These are phyloP conservation scores for Tylopilus sp. DNA, from an alignment of 768 basidiomycete species.

Conservation along the genomic window DNA sequence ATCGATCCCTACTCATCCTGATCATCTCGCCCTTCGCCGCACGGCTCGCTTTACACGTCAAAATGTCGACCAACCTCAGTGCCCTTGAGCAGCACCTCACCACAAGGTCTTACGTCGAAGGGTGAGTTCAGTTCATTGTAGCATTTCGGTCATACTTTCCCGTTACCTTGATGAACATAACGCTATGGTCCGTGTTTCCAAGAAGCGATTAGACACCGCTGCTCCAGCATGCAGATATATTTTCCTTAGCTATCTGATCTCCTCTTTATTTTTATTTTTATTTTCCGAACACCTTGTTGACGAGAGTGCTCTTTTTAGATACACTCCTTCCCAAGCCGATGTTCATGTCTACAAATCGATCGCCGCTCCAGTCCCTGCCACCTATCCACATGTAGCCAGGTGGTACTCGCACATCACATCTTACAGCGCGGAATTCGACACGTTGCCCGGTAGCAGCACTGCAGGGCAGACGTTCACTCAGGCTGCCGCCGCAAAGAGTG, in stretches of 20 bases:
- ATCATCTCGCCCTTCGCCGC: constrained; percentile 19
- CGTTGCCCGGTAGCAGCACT: constrained; percentile 81
- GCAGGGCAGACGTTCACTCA: constrained; percentile 74
- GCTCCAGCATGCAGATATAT: constrained; percentile 68
- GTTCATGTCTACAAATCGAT: constrained; percentile 87
- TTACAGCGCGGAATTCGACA: constrained; percentile 70
- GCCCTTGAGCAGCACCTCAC: constrained; percentile 86
- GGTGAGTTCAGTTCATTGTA: constrained; percentile 53
- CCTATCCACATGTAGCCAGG: constrained; percentile 71
- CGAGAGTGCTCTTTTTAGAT: constrained; percentile 43
- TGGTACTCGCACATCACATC: constrained; percentile 97
- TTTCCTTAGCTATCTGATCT: constrained; percentile 72
- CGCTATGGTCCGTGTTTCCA: constrained; percentile 98
- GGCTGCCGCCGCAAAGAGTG: constrained; percentile 38
- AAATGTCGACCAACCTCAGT: constrained; percentile 64
- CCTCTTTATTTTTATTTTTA: constrained; percentile 6
- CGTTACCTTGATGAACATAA: constrained; percentile 56
- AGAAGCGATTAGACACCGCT: constrained; percentile 93
- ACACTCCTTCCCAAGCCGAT: constrained; percentile 91
- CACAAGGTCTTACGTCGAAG: constrained; percentile 85
- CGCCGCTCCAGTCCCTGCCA: constrained; percentile 57
- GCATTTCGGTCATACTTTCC: constrained; percentile 4
- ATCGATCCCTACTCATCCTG: constrained; percentile 30
- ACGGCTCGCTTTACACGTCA: constrained; percentile 15
- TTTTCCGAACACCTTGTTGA: constrained; percentile 4